Evolutionary conservation across 1,284 basidiomycete genomes (phyloP).

Genomic region (Tylopilus orsonianus): DNA sequence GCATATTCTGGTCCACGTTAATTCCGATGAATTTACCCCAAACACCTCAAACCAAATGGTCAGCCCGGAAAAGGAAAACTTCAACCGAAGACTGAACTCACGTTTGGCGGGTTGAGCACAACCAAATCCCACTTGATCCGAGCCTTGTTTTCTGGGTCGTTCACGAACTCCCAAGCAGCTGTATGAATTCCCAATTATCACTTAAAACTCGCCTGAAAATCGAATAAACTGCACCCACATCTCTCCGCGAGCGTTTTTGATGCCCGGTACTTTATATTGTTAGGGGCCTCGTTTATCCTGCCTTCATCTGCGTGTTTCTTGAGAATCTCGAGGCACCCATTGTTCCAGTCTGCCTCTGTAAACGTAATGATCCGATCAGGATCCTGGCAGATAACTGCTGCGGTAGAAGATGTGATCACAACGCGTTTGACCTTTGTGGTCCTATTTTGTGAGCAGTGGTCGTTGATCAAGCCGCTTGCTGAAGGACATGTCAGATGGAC

Average conservation of each 20-base stretch:
- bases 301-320: conserved; percentile 55
- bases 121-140: conserved; percentile 52
- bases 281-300: conserved; percentile 38
- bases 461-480: too few relatives aligned
- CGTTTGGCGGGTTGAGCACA: conserved; percentile 57
- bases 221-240: conserved; percentile 32
- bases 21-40: conserved; percentile 27
- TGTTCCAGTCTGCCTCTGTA: conserved; percentile 65
- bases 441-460: conserved; percentile 27
- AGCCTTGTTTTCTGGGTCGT: conserved; percentile 46
- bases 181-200: too few relatives aligned
- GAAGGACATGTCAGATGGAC: background rate
- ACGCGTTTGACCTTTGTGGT: conserved; percentile 54
- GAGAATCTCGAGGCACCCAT: conserved; percentile 49
- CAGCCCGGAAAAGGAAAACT: background rate
- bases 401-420: conserved; percentile 62
- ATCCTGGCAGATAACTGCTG: conserved; percentile 42
- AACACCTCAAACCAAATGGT: conserved; percentile 31
- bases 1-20: background rate
- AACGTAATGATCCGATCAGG: conserved; percentile 28
- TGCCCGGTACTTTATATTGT: conserved; percentile 50
- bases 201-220: background rate
- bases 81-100: conserved; percentile 27
- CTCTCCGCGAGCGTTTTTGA: conserved; percentile 73
- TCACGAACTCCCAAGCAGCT: conserved; percentile 58